Conservation (phyloP, 2,329 filamentous ascomycete species). For the Septoria petroselini region DNA sequence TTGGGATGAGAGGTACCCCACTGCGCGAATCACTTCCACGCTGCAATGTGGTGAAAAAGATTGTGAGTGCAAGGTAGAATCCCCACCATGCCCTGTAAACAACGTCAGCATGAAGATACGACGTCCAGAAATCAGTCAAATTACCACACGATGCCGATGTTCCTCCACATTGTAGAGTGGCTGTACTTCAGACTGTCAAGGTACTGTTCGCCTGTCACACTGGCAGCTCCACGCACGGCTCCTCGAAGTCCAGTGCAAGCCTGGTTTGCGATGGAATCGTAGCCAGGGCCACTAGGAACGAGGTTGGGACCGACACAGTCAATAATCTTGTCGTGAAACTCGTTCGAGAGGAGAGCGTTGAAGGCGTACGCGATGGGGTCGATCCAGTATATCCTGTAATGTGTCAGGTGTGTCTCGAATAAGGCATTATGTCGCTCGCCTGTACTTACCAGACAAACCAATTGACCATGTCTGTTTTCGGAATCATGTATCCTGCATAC, state of each 20-base stretch:
- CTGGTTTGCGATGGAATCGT: constrained; percentile 37
- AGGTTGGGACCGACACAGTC: constrained; percentile 51
- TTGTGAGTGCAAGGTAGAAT: constrained; percentile 56
- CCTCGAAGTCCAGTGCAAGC: constrained; percentile 51
- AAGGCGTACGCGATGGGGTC: constrained; percentile 67
- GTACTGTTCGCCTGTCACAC: constrained; percentile 60
- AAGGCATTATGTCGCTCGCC: too few species aligned
- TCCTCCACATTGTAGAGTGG: constrained; percentile 47
- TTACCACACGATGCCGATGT: constrained; percentile 62
- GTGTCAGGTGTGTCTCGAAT: neutral
- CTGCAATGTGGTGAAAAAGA: constrained; percentile 58
- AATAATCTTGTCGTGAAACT: constrained; percentile 2
- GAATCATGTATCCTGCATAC: constrained; percentile 20
- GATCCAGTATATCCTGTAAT: constrained; percentile 40
- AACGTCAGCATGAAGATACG: constrained; percentile 21
- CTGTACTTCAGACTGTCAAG: constrained; percentile 52
- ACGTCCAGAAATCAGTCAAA: too few species aligned
- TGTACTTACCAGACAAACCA: constrained; percentile 12
- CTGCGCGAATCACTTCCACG: constrained; percentile 34
- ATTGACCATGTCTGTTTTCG: constrained; percentile 1
- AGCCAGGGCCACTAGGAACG: constrained; percentile 37
- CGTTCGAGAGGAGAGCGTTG: constrained; percentile 8
- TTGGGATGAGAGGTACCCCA: constrained; percentile 55
- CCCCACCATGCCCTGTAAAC: constrained; percentile 54
- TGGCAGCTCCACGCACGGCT: constrained; percentile 53